Conservation (phyloP, 352 stramenopile species). For the Elongisporangium prolatum region DNA sequence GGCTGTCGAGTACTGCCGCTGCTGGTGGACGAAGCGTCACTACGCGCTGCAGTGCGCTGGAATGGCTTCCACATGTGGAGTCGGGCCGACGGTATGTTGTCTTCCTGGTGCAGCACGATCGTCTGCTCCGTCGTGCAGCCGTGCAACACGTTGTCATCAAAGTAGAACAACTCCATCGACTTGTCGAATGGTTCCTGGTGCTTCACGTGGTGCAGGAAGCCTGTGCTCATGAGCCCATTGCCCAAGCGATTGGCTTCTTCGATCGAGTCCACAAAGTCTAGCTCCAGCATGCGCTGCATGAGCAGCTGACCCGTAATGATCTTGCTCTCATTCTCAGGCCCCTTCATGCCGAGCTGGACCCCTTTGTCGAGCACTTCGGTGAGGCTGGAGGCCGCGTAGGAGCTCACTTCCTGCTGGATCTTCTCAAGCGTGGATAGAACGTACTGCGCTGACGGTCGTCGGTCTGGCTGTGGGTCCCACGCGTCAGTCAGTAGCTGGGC, state of each 20-base stretch:
- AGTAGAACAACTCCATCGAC: slow-evolving; percentile 41
- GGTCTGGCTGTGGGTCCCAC: slow-evolving; percentile 46
- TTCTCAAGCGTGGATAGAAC: slow-evolving; percentile 42
- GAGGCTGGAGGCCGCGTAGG: slow-evolving; percentile 31
- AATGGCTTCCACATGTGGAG: background rate
- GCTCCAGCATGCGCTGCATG: slow-evolving; percentile 56
- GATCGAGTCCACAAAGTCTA: slow-evolving; percentile 40
- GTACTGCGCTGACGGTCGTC: slow-evolving; percentile 41
- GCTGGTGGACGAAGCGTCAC: background rate
- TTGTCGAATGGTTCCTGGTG: slow-evolving; percentile 47
- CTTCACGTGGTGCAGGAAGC: slow-evolving; percentile 53
- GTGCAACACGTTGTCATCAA: slow-evolving; percentile 33
- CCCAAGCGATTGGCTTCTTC: slow-evolving; percentile 48
- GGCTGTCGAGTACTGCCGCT: background rate
- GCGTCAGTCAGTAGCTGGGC: slow-evolving; percentile 41
- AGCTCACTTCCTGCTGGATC: slow-evolving; percentile 40
- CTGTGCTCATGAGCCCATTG: slow-evolving; percentile 59
- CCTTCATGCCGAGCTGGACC: slow-evolving; percentile 20
- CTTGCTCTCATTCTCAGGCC: slow-evolving; percentile 22
- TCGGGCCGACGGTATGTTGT: background rate
- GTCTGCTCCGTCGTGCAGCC: slow-evolving; percentile 5
- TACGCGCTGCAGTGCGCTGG: background rate
- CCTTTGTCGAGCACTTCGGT: slow-evolving; percentile 25
- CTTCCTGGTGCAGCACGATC: background rate
- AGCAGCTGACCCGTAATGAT: slow-evolving; percentile 35